Evolutionary conservation across 106 monocot genomes (phyloP).

Genomic region (Dioscorea alata): DNA sequence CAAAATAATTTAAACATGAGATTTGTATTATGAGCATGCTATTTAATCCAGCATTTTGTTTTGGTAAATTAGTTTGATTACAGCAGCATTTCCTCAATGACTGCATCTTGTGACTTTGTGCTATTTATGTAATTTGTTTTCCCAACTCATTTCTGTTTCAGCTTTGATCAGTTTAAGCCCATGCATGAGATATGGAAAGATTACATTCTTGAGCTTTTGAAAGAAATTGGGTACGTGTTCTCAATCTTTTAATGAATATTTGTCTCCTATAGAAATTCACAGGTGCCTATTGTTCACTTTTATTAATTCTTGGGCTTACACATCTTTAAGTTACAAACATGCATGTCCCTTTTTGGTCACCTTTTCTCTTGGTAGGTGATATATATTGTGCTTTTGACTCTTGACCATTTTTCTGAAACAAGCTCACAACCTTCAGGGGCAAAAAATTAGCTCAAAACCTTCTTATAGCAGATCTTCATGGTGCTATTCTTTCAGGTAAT

Average conservation of each 20-base stretch:
- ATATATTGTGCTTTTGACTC: too few species aligned
- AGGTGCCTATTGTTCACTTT: neutral
- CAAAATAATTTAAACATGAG: too few species aligned
- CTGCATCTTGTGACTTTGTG: too few species aligned
- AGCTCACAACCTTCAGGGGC: conserved; percentile 41
- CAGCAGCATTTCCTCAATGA: too few species aligned
- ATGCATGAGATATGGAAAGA: conserved; percentile 98
- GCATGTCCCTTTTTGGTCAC: too few species aligned
- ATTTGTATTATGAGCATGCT: too few species aligned
- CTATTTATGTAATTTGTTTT: too few species aligned
- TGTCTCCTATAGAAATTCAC: neutral
- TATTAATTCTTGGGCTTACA: neutral
- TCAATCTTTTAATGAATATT: neutral
- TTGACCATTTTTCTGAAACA: too few species aligned
- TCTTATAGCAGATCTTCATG: conserved; percentile 76
- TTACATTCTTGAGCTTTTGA: conserved; percentile 61
- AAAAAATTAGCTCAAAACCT: conserved; percentile 54
- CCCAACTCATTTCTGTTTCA: conserved; percentile 13
- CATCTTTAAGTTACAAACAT: too few species aligned
- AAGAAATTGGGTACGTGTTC: conserved; percentile 39
- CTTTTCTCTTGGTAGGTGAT: too few species aligned
- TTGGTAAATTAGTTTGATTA: too few species aligned
- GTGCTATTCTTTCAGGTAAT: conserved; percentile 74
- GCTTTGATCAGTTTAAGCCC: conserved; percentile 72
- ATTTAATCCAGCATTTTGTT: too few species aligned